Evolutionary conservation across 208 protist species (phyloP).

Genomic region (Leishmania braziliensis): DNA sequence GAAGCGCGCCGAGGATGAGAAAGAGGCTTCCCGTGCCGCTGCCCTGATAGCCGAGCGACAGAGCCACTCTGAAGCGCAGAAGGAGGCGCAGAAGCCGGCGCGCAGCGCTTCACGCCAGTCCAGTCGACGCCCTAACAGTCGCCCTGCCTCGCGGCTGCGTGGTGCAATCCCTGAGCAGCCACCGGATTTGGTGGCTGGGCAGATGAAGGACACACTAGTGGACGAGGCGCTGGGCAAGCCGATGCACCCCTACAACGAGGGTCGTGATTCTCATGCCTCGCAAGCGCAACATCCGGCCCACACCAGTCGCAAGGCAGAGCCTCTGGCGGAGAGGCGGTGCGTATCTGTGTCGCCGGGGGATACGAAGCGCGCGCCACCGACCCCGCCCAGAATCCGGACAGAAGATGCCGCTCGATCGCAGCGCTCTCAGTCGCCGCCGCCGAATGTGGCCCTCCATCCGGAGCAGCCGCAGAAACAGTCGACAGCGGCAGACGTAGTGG

Average conservation of each 20-base stretch:
- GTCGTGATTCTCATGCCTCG: background rate
- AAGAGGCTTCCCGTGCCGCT: constrained; percentile 47
- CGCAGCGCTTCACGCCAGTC: constrained; percentile 42
- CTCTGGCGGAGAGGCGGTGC: background rate
- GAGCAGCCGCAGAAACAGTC: background rate
- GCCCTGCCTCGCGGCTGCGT: constrained; percentile 41
- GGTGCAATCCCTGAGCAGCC: constrained; percentile 72
- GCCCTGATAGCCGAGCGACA: constrained; percentile 42
- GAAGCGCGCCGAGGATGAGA: constrained; percentile 37
- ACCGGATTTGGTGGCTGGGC: constrained; percentile 47
- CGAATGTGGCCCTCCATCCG: background rate
- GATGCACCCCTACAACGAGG: background rate
- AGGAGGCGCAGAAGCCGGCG: constrained; percentile 9
- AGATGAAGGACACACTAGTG: constrained; percentile 55
- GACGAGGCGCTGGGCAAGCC: constrained; percentile 25
- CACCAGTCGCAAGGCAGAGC: background rate
- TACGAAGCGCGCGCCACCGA: background rate
- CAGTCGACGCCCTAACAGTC: constrained; percentile 49
- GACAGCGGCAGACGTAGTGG: background rate
- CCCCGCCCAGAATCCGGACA: background rate
- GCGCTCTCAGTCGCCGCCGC: background rate
- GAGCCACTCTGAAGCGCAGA: constrained; percentile 19
- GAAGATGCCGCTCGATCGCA: background rate
- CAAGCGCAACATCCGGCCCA: background rate
- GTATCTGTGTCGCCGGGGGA: background rate